Base-by-base conservation (phyloP, 108 stramenopile genomes). In the Nitzschia palea region DNA sequence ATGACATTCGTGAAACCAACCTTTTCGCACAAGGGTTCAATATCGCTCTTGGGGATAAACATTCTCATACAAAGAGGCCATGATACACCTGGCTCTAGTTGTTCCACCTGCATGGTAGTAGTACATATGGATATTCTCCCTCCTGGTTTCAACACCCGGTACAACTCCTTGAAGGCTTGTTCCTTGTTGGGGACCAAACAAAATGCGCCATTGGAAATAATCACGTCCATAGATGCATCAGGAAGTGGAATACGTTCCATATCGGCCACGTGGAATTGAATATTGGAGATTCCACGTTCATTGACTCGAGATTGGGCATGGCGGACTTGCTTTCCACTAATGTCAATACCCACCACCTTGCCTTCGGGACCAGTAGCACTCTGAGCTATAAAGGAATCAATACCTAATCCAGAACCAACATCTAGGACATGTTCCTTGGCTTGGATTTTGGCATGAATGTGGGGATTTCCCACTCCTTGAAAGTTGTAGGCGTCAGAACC, bases 141-240 rank as follows among this genome's bases (percentile, higher is more conserved):
- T 12, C 96, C 96, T 1, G 87, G 82, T 56, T 89, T 88, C 23
- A 97, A 71, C 10, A 95, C 81, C 8, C 93, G 78, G 48, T 77
- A 90, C 0, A 89, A 62, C 66, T 94, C 96, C 2, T 55, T 47
- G 66, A 94, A 89, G 1, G 86, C 89, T 60, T 80, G 79, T 15
- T 68, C 61, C 67, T 96, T 96, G 70, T 96, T 83, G 28, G 93
- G 93, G 0, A 80, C 82, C 10, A 97, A 76, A 59, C 95, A 95
- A 67, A 97, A 88, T 6, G 95, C 96, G 48, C 96, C 95, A 62
- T 97, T 97, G 25, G 84, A 86, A 18, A 97, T 87, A 27, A 95
- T 75, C 40, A 84, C 82, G 65, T 97, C 94, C 37, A 83, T 86
- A 25, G 76, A 77, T 59, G 72, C 73, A 75, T 91, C 90, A 5